These are phyloP conservation scores for Chrysochromulina parva DNA, from an alignment of 78 protist species.

Conservation along the genomic window DNA sequence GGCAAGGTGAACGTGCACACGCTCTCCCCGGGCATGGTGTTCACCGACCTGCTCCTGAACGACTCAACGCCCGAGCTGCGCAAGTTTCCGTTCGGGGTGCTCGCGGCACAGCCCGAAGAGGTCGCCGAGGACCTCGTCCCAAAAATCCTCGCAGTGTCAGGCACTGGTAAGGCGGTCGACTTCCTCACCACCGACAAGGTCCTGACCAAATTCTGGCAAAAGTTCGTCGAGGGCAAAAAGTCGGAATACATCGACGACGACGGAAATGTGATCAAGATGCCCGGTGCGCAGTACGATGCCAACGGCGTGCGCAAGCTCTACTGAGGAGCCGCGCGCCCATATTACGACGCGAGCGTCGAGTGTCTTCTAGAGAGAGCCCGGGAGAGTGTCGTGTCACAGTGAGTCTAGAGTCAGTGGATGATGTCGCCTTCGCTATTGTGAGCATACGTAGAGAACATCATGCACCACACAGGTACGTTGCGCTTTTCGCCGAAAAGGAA, in stretches of 20 bases:
- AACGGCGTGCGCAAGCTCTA: conserved; percentile 36
- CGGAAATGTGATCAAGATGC: conserved; percentile 50
- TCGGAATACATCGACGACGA: conserved; percentile 45
- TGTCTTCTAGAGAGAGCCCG: too few species aligned
- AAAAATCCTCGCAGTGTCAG: conserved; percentile 9
- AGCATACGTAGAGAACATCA: too few species aligned
- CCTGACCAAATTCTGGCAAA: conserved; percentile 10
- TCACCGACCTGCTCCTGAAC: conserved; percentile 47
- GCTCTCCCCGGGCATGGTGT: conserved; percentile 54
- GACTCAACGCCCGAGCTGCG: conserved; percentile 50
- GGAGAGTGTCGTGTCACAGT: too few species aligned
- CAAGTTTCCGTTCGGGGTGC: conserved; percentile 56
- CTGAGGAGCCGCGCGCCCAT: too few species aligned
- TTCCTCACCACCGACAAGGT: conserved; percentile 17
- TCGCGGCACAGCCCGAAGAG: conserved; percentile 46
- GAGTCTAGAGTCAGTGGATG: too few species aligned
- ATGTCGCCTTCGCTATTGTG: too few species aligned
- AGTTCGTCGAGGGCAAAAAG: neutral
- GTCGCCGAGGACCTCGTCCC: conserved; percentile 41
- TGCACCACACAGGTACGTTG: too few species aligned
- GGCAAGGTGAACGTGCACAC: conserved; percentile 14
- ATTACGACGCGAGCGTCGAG: too few species aligned
- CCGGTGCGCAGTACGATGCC: conserved; percentile 35
- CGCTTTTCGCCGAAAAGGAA: too few species aligned
- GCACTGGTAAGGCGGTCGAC: neutral